Conservation (phyloP, 2,329 filamentous ascomycete genomes). For the Tolypocladium endophyticum region DNA sequence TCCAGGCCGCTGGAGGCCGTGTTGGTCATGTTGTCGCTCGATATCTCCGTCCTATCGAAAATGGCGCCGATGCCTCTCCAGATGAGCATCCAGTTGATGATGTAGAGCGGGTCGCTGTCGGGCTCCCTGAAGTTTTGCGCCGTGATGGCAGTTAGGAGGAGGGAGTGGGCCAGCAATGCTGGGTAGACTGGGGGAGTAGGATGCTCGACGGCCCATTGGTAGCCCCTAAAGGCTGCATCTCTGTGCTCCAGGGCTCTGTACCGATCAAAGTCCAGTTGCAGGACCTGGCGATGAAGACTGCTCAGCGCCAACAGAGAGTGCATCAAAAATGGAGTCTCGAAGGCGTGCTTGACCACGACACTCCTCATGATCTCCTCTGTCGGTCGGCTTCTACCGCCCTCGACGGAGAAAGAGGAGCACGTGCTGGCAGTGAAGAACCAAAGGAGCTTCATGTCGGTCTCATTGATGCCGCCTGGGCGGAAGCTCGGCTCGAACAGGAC, state of each 20-base stretch:
- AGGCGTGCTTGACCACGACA: conserved; percentile 37
- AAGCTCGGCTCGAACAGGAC: conserved; percentile 15
- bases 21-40: conserved; percentile 1
- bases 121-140: conserved; percentile 40
- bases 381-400: conserved; percentile 19
- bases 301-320: conserved; percentile 41
- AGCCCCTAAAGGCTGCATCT: conserved; percentile 38
- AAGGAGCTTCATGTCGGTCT: conserved; percentile 40
- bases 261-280: conserved; percentile 26
- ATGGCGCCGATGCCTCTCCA: conserved; percentile 44
- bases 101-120: conserved; percentile 32
- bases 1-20: conserved; percentile 31
- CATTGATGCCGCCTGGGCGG: conserved; percentile 21
- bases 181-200: conserved; percentile 34
- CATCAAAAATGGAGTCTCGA: conserved; percentile 43
- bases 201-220: conserved; percentile 37
- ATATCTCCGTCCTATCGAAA: conserved; percentile 22
- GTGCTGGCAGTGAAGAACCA: conserved; percentile 44
- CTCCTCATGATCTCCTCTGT: conserved; percentile 34
- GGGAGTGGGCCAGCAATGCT: conserved; percentile 39
- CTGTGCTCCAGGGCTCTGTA: conserved; percentile 32
- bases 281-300: conserved; percentile 35
- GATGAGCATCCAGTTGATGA: conserved; percentile 45
- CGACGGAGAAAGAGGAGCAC: conserved; percentile 33
- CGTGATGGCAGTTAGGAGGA: conserved; percentile 39